Evolutionary conservation across 176 grass and related monocot species (phyloP), one percentile per base, ranked within the genome.

Genomic region (Panicum miliaceum): DNA sequence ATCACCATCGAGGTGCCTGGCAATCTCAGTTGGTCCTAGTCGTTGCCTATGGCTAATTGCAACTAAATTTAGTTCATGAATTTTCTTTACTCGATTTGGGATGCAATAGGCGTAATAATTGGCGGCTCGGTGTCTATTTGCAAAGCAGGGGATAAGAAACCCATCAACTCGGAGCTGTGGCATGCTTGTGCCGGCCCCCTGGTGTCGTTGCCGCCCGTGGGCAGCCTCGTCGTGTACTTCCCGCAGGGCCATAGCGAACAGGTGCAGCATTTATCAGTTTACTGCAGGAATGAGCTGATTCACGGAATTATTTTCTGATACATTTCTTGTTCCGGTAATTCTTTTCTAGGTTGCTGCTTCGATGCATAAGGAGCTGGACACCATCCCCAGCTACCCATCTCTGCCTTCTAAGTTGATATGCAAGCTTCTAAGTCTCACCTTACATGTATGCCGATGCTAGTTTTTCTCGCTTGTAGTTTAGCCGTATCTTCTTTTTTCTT

Each of bases 191-290:
- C 97, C 6, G 97, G 97, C 6, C 97, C 97, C 38, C 86, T 99
- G 63, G 88, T 94, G 60, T 93, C 88, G 6, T 38, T 99, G 84
- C 97, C 97, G 32, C 93, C 97, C 4, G 91, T 90, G 22, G 93
- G 93, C 37, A 96, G 97, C 60, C 82, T 99, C 4, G 97, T 99
- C 2, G 93, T 99, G 16, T 99, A 99, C 89, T 99, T 99, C 29
- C 97, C 97, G 0, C 97, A 99, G 78, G 97, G 97, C 37, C 97
- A 99, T 85, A 99, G 97, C 34, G 97, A 99, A 8, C 97, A 99
- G 93, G 96, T 99, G 52, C 15, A 26, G 6, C 22, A 73, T 47
- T 81, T 60, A 26, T 29, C 75, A 71, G 22, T 9, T 37, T 36
- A 72, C 35, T 73, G 68, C 25, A 50, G 18, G 42, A 72, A 85